Base-by-base conservation (phyloP, 345 rosid genomes). In the Balakata baccata region DNA sequence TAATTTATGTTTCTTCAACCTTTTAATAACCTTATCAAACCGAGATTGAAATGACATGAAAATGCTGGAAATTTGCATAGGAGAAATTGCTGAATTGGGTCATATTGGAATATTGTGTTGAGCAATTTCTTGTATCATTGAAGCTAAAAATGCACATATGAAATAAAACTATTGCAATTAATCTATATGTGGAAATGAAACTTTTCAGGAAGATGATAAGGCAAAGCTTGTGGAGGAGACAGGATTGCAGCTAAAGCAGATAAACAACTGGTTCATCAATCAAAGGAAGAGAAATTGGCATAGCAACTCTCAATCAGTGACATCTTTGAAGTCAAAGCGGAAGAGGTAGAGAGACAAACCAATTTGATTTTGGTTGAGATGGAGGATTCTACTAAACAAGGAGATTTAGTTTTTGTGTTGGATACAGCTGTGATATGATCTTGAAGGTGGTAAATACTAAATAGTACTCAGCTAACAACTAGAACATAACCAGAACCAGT, bases 221-320 rank as follows among this genome's bases (percentile, higher is more conserved):
- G 98, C 90, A 66, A 95, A 90, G 78, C 89, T 95, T 52, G 99
- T 95, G 81, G 99, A 95, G 86, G 99, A 90, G 78, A 95, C 99
- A 47, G 99, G 99, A 14, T 82, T 95, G 77, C 98, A 95, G 75
- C 91, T 95, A 68, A 95, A 95, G 89, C 99, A 95, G 84, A 90
- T 95, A 74, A 95, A 95, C 85, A 95, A 95, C 80, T 95, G 99
- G 99, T 95, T 95, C 81, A 95, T 95, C 82, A 95, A 95, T 80
- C 99, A 95, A 76, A 87, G 99, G 80, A 95, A 95, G 86, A 84
- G 98, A 68, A 95, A 95, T 72, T 92, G 99, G 99, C 98, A 95
- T 76, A 92, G 85, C 93, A 90, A 83, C 80, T 95, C 99, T 79
- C 91, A 89, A 46, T 92, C 97, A 18, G 94, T 88, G 69, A 89